Base-by-base conservation (phyloP, 768 basidiomycete genomes). In the Suillus clintonianus region DNA sequence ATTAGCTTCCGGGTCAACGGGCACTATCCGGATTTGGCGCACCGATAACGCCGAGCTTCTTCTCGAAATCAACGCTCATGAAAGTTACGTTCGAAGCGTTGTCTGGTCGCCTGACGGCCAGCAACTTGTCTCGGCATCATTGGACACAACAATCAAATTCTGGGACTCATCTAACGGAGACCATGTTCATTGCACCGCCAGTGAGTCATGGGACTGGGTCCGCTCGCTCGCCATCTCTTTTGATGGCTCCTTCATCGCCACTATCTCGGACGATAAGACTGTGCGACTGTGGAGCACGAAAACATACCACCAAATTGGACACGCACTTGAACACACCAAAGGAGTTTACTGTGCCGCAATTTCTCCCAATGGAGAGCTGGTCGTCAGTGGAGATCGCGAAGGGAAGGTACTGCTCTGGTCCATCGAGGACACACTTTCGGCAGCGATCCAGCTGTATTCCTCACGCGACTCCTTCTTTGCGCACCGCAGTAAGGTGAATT, bases 261-360 rank as follows among this genome's bases (percentile, higher is more conserved):
- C 75, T 1, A 73, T 67, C 2, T 76, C 75, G 39, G 68, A 67
- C 14, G 75, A 76, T n/a, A 72, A 68, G 2, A 69, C 71, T 32
- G 70, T 71, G 3, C 73, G 76, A 0, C 58, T 76, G 1, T 76
- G 75, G 75, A 27, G 34, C 22, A 15, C 47, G 10, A 24, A 22
- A 3, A 22, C 45, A 24, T 22, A 47, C 45, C 45, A 22, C 10
- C 45, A 47, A 22, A 47, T 47, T 24, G 45, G 45, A 11, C 22
- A 22, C 0, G n/a, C 45, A 24, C 9, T 47, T 4, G 22, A 24
- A 22, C 57, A 59, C 39, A 17, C 30, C 8, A 5, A 4, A 2
- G 6, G 14, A 4, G 32, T 30, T 59, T 4, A 17, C 5, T 43
- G 24, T 32, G 9, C 43, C 4, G 57, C 57, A 27, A 42, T 42